Evolutionary conservation across 2,329 filamentous ascomycete genomes (phyloP), one percentile per base, ranked within the genome.

Genomic region (Exophiala sp.): DNA sequence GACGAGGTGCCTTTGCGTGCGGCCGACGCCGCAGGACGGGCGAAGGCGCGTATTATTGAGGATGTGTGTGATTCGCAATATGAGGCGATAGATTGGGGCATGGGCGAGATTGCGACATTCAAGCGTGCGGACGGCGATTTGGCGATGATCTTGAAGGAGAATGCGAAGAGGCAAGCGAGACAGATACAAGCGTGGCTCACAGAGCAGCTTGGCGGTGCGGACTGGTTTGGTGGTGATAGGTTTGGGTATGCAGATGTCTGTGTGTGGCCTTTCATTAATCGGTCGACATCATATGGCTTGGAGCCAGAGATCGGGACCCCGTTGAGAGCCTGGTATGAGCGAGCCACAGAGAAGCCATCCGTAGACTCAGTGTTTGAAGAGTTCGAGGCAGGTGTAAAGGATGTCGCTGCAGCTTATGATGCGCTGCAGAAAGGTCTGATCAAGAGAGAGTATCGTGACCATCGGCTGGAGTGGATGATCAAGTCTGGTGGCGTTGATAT

Each of bases 391-490:
- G 42, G 16, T 10, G 32, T 24, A 6, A 47, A 46, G 8, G 5
- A n/a, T 9, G 24, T 53, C 8, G n/a, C n/a, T n/a, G n/a, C n/a
- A n/a, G n/a, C n/a, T n/a, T n/a, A n/a, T n/a, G n/a, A n/a, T n/a
- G n/a, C n/a, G n/a, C n/a, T n/a, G n/a, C 16, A 50, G 24, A 50
- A 53, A 18, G 57, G 57, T 5, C 9, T 52, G 35, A 21, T 51
- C 20, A 49, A 33, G 41, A 18, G 57, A 3, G 36, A 60, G 57
- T 60, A 60, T 44, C 40, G 57, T 3, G 54, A 57, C 38, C 55
- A 60, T 35, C 56, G 55, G n/a, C 52, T 60, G 16, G 57, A 60
- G 38, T 60, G 57, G 57, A 52, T 60, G 51, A 46, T 58, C 51
- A 60, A 60, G 45, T 35, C 38, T 32, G 55, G 57, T 33, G 55